Conservation (phyloP, 805 yeast genomes). For the Wickerhamomyces tratensis region DNA sequence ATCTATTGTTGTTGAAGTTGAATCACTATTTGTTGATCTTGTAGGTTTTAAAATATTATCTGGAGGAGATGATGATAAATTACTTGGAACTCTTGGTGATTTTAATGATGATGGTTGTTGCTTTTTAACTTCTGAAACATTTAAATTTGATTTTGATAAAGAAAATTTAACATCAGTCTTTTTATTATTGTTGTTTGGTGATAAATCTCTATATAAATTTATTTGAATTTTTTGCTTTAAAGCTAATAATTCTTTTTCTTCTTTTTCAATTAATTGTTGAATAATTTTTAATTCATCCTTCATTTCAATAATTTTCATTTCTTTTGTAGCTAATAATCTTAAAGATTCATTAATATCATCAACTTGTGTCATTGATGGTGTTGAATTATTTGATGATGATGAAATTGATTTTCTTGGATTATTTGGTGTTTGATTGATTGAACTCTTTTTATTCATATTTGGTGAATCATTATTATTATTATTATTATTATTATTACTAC, state of each 20-base stretch:
- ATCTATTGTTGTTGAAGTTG: conserved; percentile 3
- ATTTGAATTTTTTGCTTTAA: conserved; percentile 24
- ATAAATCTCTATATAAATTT: conserved; percentile 15
- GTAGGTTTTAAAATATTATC: too few relatives aligned
- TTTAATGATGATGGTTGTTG: background rate
- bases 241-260: conserved; percentile 21
- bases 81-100: background rate
- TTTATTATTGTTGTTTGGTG: conserved; percentile 5
- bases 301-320: conserved; percentile 55
- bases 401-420: conserved; percentile 13
- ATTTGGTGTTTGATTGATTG: background rate
- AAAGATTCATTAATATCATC: conserved; percentile 43
- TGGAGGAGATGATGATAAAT: background rate
- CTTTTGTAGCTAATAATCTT: conserved; percentile 56
- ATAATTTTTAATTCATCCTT: conserved; percentile 38
- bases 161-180: background rate
- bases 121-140: background rate
- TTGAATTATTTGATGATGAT: background rate
- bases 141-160: conserved; percentile 1
- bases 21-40: too few relatives aligned
- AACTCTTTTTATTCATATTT: too few relatives aligned
- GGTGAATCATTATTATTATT: too few relatives aligned
- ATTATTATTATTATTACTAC: too few relatives aligned
- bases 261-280: conserved; percentile 36
- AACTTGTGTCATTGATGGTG: conserved; percentile 2